These are phyloP conservation scores for Betula pendula DNA, from an alignment of 306 rosid species.

Conservation along the genomic window DNA sequence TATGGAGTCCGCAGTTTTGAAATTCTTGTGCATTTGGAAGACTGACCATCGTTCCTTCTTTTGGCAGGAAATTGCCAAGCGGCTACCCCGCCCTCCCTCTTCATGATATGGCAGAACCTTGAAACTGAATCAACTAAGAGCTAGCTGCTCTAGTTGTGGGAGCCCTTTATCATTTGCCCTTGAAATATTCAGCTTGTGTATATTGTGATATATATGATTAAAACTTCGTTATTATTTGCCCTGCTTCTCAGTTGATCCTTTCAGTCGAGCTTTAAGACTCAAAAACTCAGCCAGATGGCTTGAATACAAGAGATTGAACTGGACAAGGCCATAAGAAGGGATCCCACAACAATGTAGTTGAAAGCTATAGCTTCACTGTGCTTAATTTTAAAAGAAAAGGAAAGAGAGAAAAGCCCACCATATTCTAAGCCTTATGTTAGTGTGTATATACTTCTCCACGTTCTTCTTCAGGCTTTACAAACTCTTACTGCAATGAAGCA, in stretches of 20 bases:
- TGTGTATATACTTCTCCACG: too few relatives aligned
- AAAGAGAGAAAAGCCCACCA: not conserved
- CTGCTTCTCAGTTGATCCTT: not conserved
- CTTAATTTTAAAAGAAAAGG: not conserved
- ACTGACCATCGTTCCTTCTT: not conserved
- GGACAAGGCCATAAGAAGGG: not conserved
- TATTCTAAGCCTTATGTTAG: too few relatives aligned
- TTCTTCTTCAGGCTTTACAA: too few relatives aligned
- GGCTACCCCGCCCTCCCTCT: conserved; percentile 49
- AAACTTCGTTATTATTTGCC: not conserved
- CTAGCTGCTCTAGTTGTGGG: conserved; percentile 1
- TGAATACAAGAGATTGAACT: not conserved
- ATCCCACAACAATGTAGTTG: not conserved
- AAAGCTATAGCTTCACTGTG: not conserved
- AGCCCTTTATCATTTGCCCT: not conserved
- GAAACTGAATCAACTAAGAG: conserved; percentile 2
- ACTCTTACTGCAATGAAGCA: too few relatives aligned
- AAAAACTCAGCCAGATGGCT: not conserved
- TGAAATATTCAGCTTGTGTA: conserved; percentile 28
- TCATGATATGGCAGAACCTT: conserved; percentile 30
- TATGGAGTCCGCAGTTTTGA: not conserved
- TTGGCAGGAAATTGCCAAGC: conserved; percentile 57
- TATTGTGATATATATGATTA: conserved; percentile 9
- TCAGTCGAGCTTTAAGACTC: not conserved
- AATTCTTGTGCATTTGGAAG: not conserved